Evolutionary conservation across 108 stramenopile genomes (phyloP).

Genomic region (Stephanodiscus triporus): DNA sequence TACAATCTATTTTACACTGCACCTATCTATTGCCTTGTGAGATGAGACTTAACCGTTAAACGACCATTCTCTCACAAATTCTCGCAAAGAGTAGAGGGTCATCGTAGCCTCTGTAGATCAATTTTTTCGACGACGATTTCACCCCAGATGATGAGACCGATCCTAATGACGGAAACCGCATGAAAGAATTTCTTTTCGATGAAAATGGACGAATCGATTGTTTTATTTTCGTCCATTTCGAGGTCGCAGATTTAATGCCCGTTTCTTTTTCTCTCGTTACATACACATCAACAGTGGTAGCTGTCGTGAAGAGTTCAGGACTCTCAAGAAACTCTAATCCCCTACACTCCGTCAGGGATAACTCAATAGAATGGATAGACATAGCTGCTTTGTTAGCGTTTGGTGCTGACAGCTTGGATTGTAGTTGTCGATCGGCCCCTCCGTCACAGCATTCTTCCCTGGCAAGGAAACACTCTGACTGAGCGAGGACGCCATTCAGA

Average conservation of each 20-base stretch:
- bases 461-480: constrained; percentile 6
- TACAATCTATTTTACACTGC: not conserved
- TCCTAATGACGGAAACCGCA: constrained; percentile 3
- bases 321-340: not conserved
- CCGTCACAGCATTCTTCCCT: constrained; percentile 8
- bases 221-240: not conserved
- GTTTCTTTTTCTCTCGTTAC: not conserved
- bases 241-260: not conserved
- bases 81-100: constrained; percentile 10
- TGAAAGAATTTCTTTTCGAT: not conserved
- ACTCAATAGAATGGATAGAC: constrained; percentile 4
- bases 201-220: not conserved
- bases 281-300: not conserved
- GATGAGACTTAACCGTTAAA: not conserved
- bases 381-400: not conserved
- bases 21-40: not conserved
- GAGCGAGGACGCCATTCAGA: not conserved
- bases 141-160: not conserved
- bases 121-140: not conserved
- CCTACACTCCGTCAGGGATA: not conserved
- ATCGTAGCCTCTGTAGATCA: constrained; percentile 1
- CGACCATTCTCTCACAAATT: constrained; percentile 10
- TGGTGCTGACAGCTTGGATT: not conserved
- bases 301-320: not conserved
- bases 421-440: constrained; percentile 5